A percentile compares a stretch with the other conserved stretches of the same genome.
Evolutionary conservation across 169 alveolate genomes (phyloP).

Genomic region (Cryptosporidium sp.): DNA sequence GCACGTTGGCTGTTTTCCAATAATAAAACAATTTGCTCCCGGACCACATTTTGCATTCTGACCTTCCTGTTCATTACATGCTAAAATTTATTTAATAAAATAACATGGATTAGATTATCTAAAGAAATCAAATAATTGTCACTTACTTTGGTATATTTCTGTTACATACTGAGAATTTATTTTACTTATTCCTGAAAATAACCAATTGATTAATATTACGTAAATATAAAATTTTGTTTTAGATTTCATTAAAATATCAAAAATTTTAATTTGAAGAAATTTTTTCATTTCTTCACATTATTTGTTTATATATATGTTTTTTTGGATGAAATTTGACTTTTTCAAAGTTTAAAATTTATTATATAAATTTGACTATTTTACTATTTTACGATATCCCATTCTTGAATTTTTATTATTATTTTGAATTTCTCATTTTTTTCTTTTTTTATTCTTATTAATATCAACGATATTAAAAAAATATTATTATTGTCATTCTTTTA

Average conservation of each 20-base stretch:
- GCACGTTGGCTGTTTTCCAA: constrained; percentile 80
- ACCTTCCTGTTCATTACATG: constrained; percentile 80
- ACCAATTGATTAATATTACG: neutral
- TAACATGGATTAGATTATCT: neutral
- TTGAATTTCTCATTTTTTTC: too few species aligned
- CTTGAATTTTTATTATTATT: neutral
- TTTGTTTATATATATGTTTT: too few species aligned
- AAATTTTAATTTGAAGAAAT: neutral
- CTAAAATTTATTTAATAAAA: constrained; percentile 21
- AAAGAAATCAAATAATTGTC: neutral
- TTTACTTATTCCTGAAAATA: neutral
- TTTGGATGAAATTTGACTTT: neutral
- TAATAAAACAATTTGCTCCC: constrained; percentile 80
- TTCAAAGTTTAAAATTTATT: too few species aligned
- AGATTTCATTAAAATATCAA: too few species aligned
- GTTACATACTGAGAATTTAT: constrained; percentile 76
- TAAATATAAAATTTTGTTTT: neutral
- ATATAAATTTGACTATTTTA: neutral
- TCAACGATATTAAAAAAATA: too few species aligned
- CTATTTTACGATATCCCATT: neutral
- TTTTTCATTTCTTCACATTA: neutral
- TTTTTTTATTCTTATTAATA: too few species aligned
- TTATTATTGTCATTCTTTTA: too few species aligned
- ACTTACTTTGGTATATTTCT: constrained; percentile 79
- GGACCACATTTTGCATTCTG: constrained; percentile 81